A percentile compares a stretch with the other conserved stretches of the same genome.
These are phyloP conservation scores for Aureobasidium sp. DNA, from an alignment of 2,329 filamentous ascomycete genomes.

Conservation along the genomic window DNA sequence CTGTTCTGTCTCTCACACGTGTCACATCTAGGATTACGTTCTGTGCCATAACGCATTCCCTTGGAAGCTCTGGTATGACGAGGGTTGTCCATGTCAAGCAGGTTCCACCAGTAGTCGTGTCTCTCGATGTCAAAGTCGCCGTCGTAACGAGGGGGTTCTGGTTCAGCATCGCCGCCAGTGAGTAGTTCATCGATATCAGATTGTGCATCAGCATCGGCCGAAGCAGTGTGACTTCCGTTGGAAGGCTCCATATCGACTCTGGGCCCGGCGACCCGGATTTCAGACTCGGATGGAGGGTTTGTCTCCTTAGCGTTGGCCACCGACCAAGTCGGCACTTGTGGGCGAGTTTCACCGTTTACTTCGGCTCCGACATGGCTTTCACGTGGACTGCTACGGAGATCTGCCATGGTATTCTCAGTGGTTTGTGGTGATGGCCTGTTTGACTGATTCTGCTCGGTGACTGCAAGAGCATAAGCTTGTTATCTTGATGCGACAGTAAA, in stretches of 20 bases:
- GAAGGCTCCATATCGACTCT: background rate
- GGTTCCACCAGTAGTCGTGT: slow-evolving; percentile 11
- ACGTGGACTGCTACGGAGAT: background rate
- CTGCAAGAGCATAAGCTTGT: background rate
- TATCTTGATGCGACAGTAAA: background rate
- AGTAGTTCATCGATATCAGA: slow-evolving; percentile 6
- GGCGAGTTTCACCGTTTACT: background rate
- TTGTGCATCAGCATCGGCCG: background rate
- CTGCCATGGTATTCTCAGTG: background rate
- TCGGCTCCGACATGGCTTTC: background rate
- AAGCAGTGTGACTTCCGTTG: background rate
- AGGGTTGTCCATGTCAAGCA: slow-evolving; percentile 1
- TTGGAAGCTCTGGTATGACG: slow-evolving; percentile 8
- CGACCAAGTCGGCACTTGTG: slow-evolving; percentile 4
- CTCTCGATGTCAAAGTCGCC: slow-evolving; percentile 10
- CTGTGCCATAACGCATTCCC: slow-evolving; percentile 3
- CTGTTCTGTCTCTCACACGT: slow-evolving; percentile 8
- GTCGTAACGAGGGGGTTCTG: slow-evolving; percentile 6
- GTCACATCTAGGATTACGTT: slow-evolving; percentile 7
- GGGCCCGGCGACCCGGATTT: background rate
- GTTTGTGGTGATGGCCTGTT: background rate
- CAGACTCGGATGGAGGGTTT: background rate
- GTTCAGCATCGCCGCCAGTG: slow-evolving; percentile 1
- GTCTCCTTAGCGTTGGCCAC: slow-evolving; percentile 3
- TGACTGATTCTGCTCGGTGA: background rate